phyloP scores from a whole-genome alignment of 140 eudicot genomes.

The Erigeron philadelphicus region DNA sequence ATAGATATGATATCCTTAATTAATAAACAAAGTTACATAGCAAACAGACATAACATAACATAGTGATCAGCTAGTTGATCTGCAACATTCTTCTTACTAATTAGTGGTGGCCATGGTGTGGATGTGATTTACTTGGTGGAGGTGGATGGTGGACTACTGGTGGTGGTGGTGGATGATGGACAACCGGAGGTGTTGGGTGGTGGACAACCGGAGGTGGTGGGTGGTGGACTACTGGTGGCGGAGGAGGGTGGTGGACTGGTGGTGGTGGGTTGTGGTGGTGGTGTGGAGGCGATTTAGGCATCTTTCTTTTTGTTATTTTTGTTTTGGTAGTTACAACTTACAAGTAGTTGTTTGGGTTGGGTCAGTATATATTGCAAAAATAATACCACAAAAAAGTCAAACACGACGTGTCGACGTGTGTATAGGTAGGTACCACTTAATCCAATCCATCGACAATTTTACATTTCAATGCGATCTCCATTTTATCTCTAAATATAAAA shows the following conservation, averaged over 20 bases:
- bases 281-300: conserved; percentile 30
- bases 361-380: no score
- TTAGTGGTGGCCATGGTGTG: conserved; percentile 18
- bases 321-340: no score
- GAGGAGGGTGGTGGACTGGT: conserved; percentile 16
- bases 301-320: neutral
- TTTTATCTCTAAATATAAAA: no score
- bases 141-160: conserved; percentile 32
- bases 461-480: no score
- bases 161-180: conserved; percentile 29
- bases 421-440: no score
- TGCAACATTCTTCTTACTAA: conserved; percentile 4
- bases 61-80: conserved; percentile 8
- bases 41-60: neutral
- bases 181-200: conserved; percentile 21
- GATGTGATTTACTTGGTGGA: conserved; percentile 21
- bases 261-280: conserved; percentile 24
- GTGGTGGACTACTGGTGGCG: conserved; percentile 23
- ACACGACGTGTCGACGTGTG: no score
- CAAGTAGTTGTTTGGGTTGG: no score
- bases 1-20: neutral
- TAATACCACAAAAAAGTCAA: no score
- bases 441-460: no score
- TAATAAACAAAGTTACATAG: neutral
- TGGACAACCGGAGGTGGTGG: conserved; percentile 20